Percentiles rank a stretch among this genome's conserved stretches.
Conservation (phyloP, 1,284 basidiomycete genomes). For the Apiotrichum brassicae region DNA sequence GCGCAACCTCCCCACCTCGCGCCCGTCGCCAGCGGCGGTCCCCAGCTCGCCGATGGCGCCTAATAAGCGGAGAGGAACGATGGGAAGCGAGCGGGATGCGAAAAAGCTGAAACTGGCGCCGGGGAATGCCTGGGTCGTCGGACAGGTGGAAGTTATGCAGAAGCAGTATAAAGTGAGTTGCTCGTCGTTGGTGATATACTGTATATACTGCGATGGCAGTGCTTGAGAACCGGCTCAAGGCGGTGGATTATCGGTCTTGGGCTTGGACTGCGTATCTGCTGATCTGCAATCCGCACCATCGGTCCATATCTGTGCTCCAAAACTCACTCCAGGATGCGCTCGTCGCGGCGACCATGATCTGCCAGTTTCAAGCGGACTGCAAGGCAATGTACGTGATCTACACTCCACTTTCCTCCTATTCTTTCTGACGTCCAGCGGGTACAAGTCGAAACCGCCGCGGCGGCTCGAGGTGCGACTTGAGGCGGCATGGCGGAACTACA, state of each 20-base stretch:
- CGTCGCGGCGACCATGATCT: slow-evolving; percentile 23
- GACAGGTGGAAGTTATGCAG: slow-evolving; percentile 24
- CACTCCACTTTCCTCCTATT: not conserved
- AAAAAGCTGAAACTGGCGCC: slow-evolving; percentile 16
- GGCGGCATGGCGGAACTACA: slow-evolving; percentile 26
- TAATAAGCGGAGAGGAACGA: not conserved
- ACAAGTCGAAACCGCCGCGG: slow-evolving; percentile 10
- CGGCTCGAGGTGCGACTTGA: slow-evolving; percentile 22
- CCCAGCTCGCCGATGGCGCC: not conserved
- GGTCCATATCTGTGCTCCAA: not conserved
- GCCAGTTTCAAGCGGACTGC: slow-evolving; percentile 23
- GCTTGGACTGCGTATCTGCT: not conserved
- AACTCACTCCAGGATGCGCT: slow-evolving; percentile 21
- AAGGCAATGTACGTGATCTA: slow-evolving; percentile 20
- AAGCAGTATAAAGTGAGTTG: slow-evolving; percentile 23
- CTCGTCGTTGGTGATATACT: too few relatives aligned
- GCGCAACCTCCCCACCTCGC: slow-evolving; percentile 6
- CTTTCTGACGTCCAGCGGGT: slow-evolving; percentile 7
- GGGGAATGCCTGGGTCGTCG: slow-evolving; percentile 25
- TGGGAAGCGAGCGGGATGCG: not conserved
- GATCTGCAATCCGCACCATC: not conserved
- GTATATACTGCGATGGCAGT: too few relatives aligned
- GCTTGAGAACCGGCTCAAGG: too few relatives aligned
- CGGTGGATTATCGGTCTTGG: too few relatives aligned
- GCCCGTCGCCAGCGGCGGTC: slow-evolving; percentile 4